Base-by-base conservation (phyloP, 208 protist species). In the Trypanosoma scelopori region DNA sequence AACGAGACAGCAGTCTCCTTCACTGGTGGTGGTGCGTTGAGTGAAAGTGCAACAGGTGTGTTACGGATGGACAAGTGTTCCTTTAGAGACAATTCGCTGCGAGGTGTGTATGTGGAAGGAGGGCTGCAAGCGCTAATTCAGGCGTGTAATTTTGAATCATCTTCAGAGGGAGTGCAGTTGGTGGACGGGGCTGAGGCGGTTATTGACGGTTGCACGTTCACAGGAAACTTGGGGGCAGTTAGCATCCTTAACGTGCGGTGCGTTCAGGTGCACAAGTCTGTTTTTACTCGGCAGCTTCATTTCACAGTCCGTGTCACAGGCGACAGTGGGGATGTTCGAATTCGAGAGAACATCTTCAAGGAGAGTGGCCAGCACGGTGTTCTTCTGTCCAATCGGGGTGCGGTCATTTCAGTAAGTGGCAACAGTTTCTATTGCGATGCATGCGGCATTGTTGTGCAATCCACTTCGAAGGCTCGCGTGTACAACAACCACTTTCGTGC, bases 401-500 rank as follows among this genome's bases (percentile, higher is more conserved):
- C 16, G 1, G 22, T 27, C 37, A 51, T 66, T 25, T 62, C 32
- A 37, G 69, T 68, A 53, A 35, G 46, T 41, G 47, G 37, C 43
- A 74, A 74, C 23, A 64, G 2, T 1, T 74, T 74, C 49, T 51
- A 57, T 37, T 6, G 3, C 5, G 69, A 67, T 45, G 28, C n/a
- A 6, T 68, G 61, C 47, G 55, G 69, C 16, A 53, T 74, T 4
- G 25, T 68, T 49, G 25, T 74, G 23, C 27, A 74, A 49, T 5
- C 25, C 12, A 48, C 60, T 3, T 20, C 60, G 3, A 16, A 55
- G 3, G 42, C 37, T 30, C 59, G 58, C 32, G 20, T 79, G 9
- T 79, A 67, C 39, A 69, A 69, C 35, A 79, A 79, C 30, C 7
- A 18, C 25, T 74, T 79, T 45, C 43, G 35, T 23, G 27, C 55